Conservation (phyloP, 2,329 filamentous ascomycete species). For the Lithohypha guttulata region DNA sequence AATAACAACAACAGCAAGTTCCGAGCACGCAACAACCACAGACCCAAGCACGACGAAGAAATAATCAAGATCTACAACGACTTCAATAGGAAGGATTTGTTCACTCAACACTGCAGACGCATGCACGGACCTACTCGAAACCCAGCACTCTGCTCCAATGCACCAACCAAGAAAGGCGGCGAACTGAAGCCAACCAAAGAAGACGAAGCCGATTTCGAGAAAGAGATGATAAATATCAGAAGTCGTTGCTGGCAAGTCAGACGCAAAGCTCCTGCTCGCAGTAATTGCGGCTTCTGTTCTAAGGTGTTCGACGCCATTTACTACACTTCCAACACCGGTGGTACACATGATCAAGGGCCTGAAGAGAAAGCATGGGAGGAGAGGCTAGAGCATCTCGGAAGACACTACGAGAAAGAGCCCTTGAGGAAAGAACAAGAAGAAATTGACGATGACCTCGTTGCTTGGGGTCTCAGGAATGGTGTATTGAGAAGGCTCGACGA, state of each 20-base stretch:
- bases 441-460: conserved; percentile 32
- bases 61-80: conserved; percentile 37
- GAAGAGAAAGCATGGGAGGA: conserved; percentile 60
- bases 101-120: conserved; percentile 74
- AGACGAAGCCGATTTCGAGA: conserved; percentile 35
- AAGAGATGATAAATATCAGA: conserved; percentile 47
- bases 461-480: conserved; percentile 31
- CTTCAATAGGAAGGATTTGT: conserved; percentile 89
- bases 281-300: conserved; percentile 52
- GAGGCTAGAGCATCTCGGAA: conserved; percentile 77
- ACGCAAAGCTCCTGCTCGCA: conserved; percentile 49
- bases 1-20: conserved; percentile 15
- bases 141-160: conserved; percentile 1
- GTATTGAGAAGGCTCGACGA: conserved; percentile 11
- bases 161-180: conserved; percentile 35
- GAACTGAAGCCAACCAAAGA: conserved; percentile 19
- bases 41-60: neutral
- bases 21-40: neutral
- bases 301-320: conserved; percentile 14
- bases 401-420: conserved; percentile 59
- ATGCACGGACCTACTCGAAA: conserved; percentile 52
- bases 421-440: conserved; percentile 20
- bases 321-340: conserved; percentile 36
- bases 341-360: conserved; percentile 26
- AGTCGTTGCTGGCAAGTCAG: conserved; percentile 49